Conservation (phyloP, 371 early-diverging fungal genomes). For the Apophysomyces variabilis region DNA sequence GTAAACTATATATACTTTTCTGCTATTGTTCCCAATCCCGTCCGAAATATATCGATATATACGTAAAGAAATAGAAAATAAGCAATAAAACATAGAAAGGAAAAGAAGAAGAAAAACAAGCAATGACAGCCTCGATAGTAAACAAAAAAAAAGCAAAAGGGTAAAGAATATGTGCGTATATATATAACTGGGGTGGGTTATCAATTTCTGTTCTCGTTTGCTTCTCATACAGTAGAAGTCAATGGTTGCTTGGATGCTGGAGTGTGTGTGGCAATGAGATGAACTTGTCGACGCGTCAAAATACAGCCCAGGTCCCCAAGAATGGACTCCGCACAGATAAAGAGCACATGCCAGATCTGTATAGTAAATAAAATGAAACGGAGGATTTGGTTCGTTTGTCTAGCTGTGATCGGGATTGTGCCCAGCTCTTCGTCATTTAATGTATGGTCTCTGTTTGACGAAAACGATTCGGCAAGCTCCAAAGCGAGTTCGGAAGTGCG, state of each 20-base stretch:
- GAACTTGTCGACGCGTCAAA: not conserved
- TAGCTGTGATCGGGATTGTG: not conserved
- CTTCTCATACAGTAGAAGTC: not conserved
- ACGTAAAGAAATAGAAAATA: not conserved
- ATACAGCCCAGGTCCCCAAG: not conserved
- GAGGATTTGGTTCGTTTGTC: not conserved
- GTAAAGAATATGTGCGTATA: not conserved
- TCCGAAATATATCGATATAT: not conserved
- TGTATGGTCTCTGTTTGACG: not conserved
- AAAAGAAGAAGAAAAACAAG: no score
- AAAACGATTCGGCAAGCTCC: not conserved
- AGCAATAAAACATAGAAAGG: not conserved
- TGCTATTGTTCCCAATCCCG: not conserved
- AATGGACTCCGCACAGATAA: constrained; percentile 20
- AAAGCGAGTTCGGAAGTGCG: not conserved
- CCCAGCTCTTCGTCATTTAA: constrained; percentile 11
- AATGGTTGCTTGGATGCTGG: not conserved
- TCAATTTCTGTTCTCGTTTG: not conserved
- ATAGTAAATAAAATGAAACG: constrained; percentile 17
- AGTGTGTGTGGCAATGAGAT: not conserved
- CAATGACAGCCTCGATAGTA: no score
- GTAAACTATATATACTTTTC: not conserved
- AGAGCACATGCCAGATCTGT: constrained; percentile 25
- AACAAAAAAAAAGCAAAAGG: no score
- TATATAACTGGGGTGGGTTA: not conserved